phyloP scores from a whole-genome alignment of 2,329 filamentous ascomycete species.

The Paracamarosporium sp. region DNA sequence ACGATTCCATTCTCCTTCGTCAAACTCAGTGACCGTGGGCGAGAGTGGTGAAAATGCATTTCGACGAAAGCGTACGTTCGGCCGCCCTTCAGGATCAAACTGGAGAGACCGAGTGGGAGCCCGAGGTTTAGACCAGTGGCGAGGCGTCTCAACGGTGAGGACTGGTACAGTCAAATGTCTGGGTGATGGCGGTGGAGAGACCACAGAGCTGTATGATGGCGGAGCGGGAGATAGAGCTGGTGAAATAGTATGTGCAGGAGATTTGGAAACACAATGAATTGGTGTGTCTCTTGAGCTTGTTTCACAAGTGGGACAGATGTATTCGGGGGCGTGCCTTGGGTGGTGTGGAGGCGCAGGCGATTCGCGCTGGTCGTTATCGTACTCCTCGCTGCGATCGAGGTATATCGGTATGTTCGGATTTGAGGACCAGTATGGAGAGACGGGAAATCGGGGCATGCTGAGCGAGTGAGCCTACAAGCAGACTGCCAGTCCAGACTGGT shows the following conservation, averaged over 20 bases:
- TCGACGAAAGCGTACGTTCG: conserved; percentile 13
- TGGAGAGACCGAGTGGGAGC: conserved; percentile 8
- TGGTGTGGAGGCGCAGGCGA: not conserved
- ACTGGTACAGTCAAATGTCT: conserved; percentile 9
- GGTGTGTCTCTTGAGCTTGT: conserved; percentile 15
- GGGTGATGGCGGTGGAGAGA: not conserved
- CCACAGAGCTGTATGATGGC: conserved; percentile 10
- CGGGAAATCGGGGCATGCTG: conserved; percentile 8
- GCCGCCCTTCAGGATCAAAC: conserved; percentile 10
- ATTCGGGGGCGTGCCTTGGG: conserved; percentile 1
- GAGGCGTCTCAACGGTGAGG: conserved; percentile 9
- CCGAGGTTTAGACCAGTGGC: not conserved
- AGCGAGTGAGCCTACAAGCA: not conserved
- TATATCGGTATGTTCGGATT: conserved; percentile 17
- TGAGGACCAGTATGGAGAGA: conserved; percentile 3
- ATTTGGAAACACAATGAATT: conserved; percentile 15
- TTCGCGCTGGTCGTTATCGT: not conserved
- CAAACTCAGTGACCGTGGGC: not conserved
- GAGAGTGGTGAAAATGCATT: conserved; percentile 16
- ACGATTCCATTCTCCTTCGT: conserved; percentile 6
- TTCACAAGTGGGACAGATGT: conserved; percentile 13
- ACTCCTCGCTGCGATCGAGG: conserved; percentile 4
- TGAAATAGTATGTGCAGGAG: too few species aligned
- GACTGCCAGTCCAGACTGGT: conserved; percentile 6
- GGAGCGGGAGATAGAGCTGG: conserved; percentile 7